Evolutionary conservation across 208 protist genomes (phyloP).

Genomic region (Zelonia costaricensis): DNA sequence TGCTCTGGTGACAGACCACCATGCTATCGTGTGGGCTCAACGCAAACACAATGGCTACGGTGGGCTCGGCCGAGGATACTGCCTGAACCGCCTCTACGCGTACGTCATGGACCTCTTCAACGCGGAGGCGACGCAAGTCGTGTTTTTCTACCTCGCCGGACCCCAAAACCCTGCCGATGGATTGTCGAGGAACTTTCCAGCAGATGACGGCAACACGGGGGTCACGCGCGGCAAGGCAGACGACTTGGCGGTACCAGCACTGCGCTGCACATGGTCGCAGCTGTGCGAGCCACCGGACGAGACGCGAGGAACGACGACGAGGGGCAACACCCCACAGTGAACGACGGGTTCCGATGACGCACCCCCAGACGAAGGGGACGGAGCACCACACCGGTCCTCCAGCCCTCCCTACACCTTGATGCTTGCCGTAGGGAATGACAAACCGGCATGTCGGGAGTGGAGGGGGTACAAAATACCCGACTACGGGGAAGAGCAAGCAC

Average conservation of each 20-base stretch:
- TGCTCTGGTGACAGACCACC: slow-evolving; percentile 4
- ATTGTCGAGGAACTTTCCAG: slow-evolving; percentile 2
- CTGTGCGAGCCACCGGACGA: too few species aligned
- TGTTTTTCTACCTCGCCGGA: slow-evolving; percentile 16
- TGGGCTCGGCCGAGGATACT: slow-evolving; percentile 3
- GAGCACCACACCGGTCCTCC: too few species aligned
- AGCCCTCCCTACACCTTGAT: too few species aligned
- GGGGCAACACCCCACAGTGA: too few species aligned
- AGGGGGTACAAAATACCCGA: too few species aligned
- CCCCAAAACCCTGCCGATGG: slow-evolving; percentile 6
- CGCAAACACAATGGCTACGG: slow-evolving; percentile 13
- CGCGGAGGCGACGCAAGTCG: background rate
- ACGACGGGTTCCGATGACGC: too few species aligned
- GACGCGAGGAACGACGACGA: too few species aligned
- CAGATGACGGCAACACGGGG: background rate
- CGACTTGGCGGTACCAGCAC: background rate
- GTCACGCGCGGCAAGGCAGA: background rate
- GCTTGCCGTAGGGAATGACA: too few species aligned
- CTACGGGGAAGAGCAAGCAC: too few species aligned
- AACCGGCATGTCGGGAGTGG: too few species aligned
- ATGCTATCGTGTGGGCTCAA: slow-evolving; percentile 5
- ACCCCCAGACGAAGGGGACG: too few species aligned
- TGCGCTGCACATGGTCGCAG: background rate
- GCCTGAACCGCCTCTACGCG: slow-evolving; percentile 10
- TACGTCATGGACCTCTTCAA: slow-evolving; percentile 4